These are phyloP conservation scores for Alisma plantagoaquatica DNA, from an alignment of 106 monocot species.

Conservation along the genomic window DNA sequence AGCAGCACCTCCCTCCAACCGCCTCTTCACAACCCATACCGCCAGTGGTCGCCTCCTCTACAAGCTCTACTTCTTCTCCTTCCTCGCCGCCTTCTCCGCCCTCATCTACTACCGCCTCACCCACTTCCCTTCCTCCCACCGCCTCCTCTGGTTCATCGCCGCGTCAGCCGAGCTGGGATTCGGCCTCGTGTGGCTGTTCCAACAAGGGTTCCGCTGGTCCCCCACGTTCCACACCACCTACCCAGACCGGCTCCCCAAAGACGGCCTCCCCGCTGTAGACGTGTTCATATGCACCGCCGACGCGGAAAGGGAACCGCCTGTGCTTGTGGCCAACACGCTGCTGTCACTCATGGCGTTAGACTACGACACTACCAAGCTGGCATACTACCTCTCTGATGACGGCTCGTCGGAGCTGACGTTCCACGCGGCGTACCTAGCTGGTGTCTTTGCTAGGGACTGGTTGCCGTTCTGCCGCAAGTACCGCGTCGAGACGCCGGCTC, in stretches of 20 bases:
- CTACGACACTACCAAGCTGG: too few relatives aligned
- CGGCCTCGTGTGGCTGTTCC: constrained; percentile 5
- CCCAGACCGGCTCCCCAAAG: constrained; percentile 3
- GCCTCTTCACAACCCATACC: not conserved
- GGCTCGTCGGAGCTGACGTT: too few relatives aligned
- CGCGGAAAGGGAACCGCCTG: too few relatives aligned
- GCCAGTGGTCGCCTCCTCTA: not conserved
- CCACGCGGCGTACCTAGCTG: too few relatives aligned
- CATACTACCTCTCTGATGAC: too few relatives aligned
- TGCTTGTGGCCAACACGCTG: too few relatives aligned
- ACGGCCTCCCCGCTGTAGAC: not conserved
- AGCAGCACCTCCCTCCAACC: not conserved
- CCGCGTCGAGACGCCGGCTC: not conserved
- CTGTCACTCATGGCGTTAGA: too few relatives aligned
- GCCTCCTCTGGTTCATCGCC: not conserved
- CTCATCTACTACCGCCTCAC: constrained; percentile 6
- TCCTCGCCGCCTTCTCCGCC: not conserved
- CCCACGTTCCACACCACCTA: not conserved
- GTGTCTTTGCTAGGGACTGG: constrained; percentile 5
- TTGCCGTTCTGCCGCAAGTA: constrained; percentile 5
- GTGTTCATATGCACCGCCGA: too few relatives aligned
- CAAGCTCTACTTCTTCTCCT: constrained; percentile 2
- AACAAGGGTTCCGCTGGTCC: not conserved
- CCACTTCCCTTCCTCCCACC: not conserved
- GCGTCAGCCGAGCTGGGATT: constrained; percentile 4